Base-by-base conservation (phyloP, 2,329 filamentous ascomycete genomes). In the Colletotrichum tanaceti region DNA sequence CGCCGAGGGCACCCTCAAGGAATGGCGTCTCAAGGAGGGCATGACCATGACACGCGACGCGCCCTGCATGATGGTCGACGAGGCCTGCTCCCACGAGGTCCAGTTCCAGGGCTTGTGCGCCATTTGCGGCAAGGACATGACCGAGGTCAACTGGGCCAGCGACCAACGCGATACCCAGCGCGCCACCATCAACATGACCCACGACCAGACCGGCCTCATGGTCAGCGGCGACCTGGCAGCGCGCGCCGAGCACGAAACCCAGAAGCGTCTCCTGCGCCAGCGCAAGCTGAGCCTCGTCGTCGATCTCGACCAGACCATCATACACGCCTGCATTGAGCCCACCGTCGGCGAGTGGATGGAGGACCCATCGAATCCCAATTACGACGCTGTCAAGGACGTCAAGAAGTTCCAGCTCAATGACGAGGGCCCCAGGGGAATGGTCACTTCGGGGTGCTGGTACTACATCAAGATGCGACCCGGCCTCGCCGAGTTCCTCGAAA, bases 391-490 rank as follows among this genome's bases (percentile, higher is more conserved):
- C 74, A 94, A 94, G 77, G 91, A 97, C 71, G 94, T 99, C 46
- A 86, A 89, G 74, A 89, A 89, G 71, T 99, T 99, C 77, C 93
- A 98, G 81, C 87, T 99, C 47, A 87, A 90, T 50, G 95, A 99
- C 72, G 94, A 98, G 74, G 91, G 90, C 0, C 91, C 91, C 2
- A 87, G 90, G 28, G 91, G 91, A 70, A 82, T 87, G 2, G 83
- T 86, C 18, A 86, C 88, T 55, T 62, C 60, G 7, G 90, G 90
- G n/a, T 95, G 91, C 77, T 97, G 92, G 87, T 99, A 99, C 80
- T 99, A 98, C 80, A 97, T 99, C 83, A 99, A 99, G 83, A 89
- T 97, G 82, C 93, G 96, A 43, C 96, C 96, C 0, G 94, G 94
- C 3, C 82, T 98, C 58, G 85, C 89, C 71, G 87, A 91, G 49